These are phyloP conservation scores for Cercophora samala DNA, from an alignment of 495 filamentous ascomycete species.

Conservation along the genomic window DNA sequence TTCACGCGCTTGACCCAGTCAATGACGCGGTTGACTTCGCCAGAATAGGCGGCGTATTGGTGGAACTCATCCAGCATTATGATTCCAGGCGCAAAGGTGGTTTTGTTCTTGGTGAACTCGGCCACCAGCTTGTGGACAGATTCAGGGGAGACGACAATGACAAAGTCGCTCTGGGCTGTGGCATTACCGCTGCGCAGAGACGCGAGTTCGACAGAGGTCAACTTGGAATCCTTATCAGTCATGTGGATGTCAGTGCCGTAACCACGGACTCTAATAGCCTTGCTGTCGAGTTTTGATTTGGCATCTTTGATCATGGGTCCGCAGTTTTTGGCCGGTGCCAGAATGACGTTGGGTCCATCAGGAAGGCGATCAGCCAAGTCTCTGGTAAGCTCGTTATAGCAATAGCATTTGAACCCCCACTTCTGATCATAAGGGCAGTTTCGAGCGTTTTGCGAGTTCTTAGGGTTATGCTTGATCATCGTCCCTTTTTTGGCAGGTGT, in stretches of 20 bases:
- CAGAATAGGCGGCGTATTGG: constrained; percentile 19
- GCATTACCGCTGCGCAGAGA: constrained; percentile 7
- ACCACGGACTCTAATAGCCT: constrained; percentile 21
- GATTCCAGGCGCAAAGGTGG: constrained; percentile 23
- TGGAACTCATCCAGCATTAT: constrained; percentile 33
- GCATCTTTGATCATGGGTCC: constrained; percentile 21
- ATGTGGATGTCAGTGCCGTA: constrained; percentile 2
- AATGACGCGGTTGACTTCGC: neutral
- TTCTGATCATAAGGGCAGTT: constrained; percentile 21
- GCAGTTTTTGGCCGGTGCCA: constrained; percentile 21
- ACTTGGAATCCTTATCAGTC: constrained; percentile 17
- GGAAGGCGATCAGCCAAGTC: constrained; percentile 25
- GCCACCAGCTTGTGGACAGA: constrained; percentile 7
- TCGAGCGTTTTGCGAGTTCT: neutral
- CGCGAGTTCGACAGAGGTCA: constrained; percentile 13
- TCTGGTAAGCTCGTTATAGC: constrained; percentile 19
- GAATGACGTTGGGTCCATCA: constrained; percentile 26
- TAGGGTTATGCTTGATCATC: constrained; percentile 13
- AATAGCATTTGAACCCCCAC: constrained; percentile 29
- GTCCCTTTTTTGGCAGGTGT: neutral
- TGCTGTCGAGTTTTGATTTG: constrained; percentile 27
- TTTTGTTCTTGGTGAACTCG: constrained; percentile 9
- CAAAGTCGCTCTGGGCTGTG: constrained; percentile 18
- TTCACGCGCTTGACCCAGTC: constrained; percentile 27
- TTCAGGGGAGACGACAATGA: constrained; percentile 22